Evolutionary conservation across 257 asterid genomes (phyloP), one percentile per base, ranked within the genome.

Genomic region (Dorcoceras hygrometricum): DNA sequence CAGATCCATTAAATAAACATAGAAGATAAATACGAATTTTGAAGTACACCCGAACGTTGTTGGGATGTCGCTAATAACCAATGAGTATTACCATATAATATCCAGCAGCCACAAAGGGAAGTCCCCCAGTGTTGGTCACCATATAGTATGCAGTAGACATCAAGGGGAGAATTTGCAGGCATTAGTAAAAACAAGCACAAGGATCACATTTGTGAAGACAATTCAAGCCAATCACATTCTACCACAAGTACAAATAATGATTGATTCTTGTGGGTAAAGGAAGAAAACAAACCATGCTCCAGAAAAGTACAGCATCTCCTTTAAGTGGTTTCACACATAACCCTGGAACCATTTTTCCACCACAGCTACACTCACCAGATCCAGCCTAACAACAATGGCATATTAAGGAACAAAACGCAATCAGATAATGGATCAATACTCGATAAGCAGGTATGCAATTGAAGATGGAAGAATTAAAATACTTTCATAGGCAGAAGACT

Each of bases 301-400:
- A 90, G 84, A 90, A 90, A 75, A 90, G 95, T 65, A 90, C 82
- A 63, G 95, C 97, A 71, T 85, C 93, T 78, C 97, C 97, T 84
- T 87, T 82, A 24, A 58, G 53, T 6, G 97, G 95, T 73, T 90
- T 90, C 68, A 90, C 89, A 65, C 88, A 87, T 70, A 90, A 36
- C 39, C 97, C 97, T 73, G 78, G 70, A 50, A 78, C 83, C 86
- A 57, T 75, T 75, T 84, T 84, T 32, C 97, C 95, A 43, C 97
- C 97, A 72, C 97, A 90, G 79, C 88, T 82, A 70, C 97, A 87
- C 74, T 87, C 80, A 1, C 81, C 93, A 19, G 87, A 32, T 65
- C 91, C 91, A 73, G 91, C 97, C 97, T 87, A 66, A 32, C 23
- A 76, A 66, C 8, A 31, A 62, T 61, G 23, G 63, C 68, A 57